Evolutionary conservation across 2,329 filamentous ascomycete genomes (phyloP), one percentile per base, ranked within the genome.

Genomic region (Cercospora sp.): DNA sequence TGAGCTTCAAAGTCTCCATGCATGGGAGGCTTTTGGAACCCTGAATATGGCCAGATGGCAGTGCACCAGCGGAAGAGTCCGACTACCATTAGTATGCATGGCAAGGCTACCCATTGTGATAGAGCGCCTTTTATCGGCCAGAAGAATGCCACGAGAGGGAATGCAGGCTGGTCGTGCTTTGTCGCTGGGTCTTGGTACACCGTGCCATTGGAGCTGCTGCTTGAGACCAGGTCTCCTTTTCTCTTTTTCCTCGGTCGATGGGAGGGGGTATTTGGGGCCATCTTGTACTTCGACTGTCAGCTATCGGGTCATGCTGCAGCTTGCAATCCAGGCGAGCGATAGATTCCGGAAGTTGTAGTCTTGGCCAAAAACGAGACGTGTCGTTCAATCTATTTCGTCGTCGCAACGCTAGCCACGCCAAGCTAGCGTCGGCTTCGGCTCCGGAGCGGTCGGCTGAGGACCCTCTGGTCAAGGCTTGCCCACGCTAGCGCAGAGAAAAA

Each of bases 1-100:
- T 99, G 95, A 3, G 96, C 95, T 83, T 99, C 95, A 81, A 97
- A 99, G 80, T 99, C 95, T 72, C 95, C 95, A 77, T 94, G 91
- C 89, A 97, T 93, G 5, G 95, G 95, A 40, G 94, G 94, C 68
- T 87, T 88, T 68, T 90, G 84, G 76, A 90, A 91, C 65, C 94
- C 95, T 75, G 95, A 99, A 79, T 98, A 97, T 67, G 92, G 93
- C 92, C 95, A 98, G 53, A 98, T 84, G 30, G 93, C 91, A 59
- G 93, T 91, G 33, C 92, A 90, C 95, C 95, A 98, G 74, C 95
- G 86, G 78, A 98, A 97, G 58, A 99, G 85, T 20, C 93, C 94
- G n/a, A 88, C 92, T 1, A 86, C 87, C 91, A 98, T 97, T 64
- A 99, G 83, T 4, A 97, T 90, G 74, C 96, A 82, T 2, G 95